Base-by-base conservation (phyloP, 768 basidiomycete genomes). In the Pulveroboletus ravenelii region DNA sequence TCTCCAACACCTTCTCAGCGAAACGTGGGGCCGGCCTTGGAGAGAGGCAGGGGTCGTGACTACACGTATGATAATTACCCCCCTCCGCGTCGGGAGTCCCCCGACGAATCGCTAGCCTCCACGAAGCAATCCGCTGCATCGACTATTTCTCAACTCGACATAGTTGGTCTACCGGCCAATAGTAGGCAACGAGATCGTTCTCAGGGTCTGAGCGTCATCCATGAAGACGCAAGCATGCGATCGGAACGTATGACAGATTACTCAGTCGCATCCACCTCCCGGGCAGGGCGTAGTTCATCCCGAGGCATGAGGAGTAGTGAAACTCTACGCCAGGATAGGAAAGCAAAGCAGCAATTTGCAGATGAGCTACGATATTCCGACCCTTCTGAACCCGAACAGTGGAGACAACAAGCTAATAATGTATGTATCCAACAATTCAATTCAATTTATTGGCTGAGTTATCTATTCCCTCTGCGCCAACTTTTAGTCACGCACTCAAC, bases 291-390 rank as follows among this genome's bases (percentile, higher is more conserved):
- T 7, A 42, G 32, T 15, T 39, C 52, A 0, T 44, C 54, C 18
- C 55, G 52, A 41, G 60, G 59, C 17, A 50, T 38, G 53, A 51
- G 53, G 17, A 59, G 59, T 5, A 52, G 45, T 15, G 67, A 63
- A 18, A 54, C 55, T 0, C 25, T 51, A 4, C 55, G 48, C 10
- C 57, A 45, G 13, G 59, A 63, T 7, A 51, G 53, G 41, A 54
- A 41, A 39, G 30, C 57, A 25, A 71, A 62, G 6, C 70, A 71
- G 13, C 48, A 54, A 15, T 47, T 71, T 9, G 70, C 70, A 17
- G 71, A 71, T 17, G 65, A 64, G n/a, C 41, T 72, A 27, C 59
- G 70, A 34, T 66, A 71, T 48, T 71, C 70, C 9, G 51, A 71
- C 47, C 67, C 70, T 30, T 50, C 62, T 3, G 53, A 57, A 45